A percentile compares a stretch with the other conserved stretches of the same genome.
phyloP scores from a whole-genome alignment of 208 protist genomes.

The Crithidia brevicula region DNA sequence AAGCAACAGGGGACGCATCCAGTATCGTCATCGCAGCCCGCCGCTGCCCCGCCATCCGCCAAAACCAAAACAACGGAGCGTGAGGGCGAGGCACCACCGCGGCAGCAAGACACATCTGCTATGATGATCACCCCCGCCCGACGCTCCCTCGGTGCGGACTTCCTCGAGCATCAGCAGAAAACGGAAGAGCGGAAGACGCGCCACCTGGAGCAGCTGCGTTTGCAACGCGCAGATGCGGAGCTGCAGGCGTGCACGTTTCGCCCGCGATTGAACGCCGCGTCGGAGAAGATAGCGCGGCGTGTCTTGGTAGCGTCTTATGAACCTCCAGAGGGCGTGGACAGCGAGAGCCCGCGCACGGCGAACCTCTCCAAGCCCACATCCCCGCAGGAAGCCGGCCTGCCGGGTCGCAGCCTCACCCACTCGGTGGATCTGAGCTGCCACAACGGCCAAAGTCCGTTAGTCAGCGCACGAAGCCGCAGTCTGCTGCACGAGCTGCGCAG shows the following conservation, averaged over 20 bases:
- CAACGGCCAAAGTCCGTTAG: background rate
- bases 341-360: background rate
- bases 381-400: background rate
- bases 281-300: conserved; percentile 27
- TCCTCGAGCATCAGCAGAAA: conserved; percentile 40
- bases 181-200: conserved; percentile 28
- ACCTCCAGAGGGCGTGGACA: background rate
- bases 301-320: conserved; percentile 14
- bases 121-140: background rate
- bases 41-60: background rate
- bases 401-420: background rate
- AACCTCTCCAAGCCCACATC: background rate
- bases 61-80: background rate
- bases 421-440: conserved; percentile 5
- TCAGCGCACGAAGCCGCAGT: conserved; percentile 15
- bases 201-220: conserved; percentile 30
- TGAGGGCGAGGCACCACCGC: background rate
- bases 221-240: conserved; percentile 31
- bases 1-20: background rate
- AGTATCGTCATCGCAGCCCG: background rate
- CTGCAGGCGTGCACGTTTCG: conserved; percentile 54
- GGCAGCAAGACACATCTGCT: background rate
- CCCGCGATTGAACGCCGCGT: conserved; percentile 31
- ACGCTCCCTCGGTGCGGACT: conserved; percentile 1
- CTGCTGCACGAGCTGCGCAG: conserved; percentile 13